A percentile compares a stretch with the other conserved stretches of the same genome.
Evolutionary conservation across 2,329 filamentous ascomycete species (phyloP).

Genomic region (Arthrinium puccinioides): DNA sequence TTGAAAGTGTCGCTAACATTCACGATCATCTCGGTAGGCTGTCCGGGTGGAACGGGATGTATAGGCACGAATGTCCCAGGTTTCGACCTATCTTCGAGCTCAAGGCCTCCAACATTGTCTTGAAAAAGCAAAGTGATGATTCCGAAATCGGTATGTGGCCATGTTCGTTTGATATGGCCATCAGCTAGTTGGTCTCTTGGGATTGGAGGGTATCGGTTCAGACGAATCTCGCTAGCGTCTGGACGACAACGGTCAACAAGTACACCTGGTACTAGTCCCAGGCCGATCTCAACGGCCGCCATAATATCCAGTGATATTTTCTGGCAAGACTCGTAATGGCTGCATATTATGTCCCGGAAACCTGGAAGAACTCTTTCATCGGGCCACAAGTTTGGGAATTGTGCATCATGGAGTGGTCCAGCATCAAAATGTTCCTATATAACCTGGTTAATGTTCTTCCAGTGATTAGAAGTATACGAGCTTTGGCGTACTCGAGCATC

Average conservation of each 20-base stretch:
- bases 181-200: conserved; percentile 1
- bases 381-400: background rate
- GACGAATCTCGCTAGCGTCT: background rate
- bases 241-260: background rate
- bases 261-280: background rate
- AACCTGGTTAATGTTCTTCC: background rate
- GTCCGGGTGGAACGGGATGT: background rate
- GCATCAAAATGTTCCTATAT: conserved; percentile 2
- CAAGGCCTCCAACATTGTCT: conserved; percentile 5
- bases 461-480: background rate
- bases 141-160: conserved; percentile 8
- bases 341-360: background rate
- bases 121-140: conserved; percentile 7
- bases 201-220: conserved; percentile 5
- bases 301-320: background rate
- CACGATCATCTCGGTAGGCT: conserved; percentile 3
- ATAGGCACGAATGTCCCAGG: conserved; percentile 5
- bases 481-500: background rate
- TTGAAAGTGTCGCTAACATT: conserved; percentile 6
- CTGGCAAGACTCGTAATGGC: background rate
- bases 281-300: background rate
- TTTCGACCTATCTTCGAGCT: conserved; percentile 4
- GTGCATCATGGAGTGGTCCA: background rate
- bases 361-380: background rate
- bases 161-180: conserved; percentile 2